Evolutionary conservation across 345 rosid species (phyloP).

Genomic region (Erodium maritimum): DNA sequence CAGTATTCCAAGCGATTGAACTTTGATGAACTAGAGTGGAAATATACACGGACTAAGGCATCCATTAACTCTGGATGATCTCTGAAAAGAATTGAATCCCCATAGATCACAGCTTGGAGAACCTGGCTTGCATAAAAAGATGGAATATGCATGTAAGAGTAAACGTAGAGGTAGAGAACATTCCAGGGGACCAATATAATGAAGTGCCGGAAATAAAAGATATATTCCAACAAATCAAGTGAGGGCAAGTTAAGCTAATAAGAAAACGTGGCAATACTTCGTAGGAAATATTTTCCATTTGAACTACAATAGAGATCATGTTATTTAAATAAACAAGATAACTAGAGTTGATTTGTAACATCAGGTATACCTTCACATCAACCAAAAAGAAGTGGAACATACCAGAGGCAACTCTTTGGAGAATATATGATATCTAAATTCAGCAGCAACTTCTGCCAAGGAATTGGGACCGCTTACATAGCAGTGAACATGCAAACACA

Average conservation of each 20-base stretch:
- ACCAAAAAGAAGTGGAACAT: not conserved
- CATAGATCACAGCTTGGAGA: constrained; percentile 60
- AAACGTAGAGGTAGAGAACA: not conserved
- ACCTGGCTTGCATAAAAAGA: constrained; percentile 26
- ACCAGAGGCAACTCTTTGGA: constrained; percentile 90
- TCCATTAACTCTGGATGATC: constrained; percentile 63
- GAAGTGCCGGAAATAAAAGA: too few species aligned
- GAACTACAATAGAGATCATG: too few species aligned
- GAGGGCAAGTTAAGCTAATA: too few species aligned
- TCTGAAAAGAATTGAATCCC: constrained; percentile 63
- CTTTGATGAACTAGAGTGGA: constrained; percentile 59
- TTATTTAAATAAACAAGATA: too few species aligned
- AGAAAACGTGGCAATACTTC: too few species aligned
- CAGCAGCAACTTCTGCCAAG: constrained; percentile 62
- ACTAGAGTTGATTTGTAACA: too few species aligned
- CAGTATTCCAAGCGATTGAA: constrained; percentile 72
- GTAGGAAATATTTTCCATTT: too few species aligned
- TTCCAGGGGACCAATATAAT: not conserved
- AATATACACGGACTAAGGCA: constrained; percentile 66
- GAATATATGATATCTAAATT: constrained; percentile 82
- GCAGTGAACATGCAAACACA: constrained; percentile 66
- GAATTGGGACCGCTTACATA: constrained; percentile 69
- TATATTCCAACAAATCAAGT: too few species aligned
- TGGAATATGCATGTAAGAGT: not conserved
- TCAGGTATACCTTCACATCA: not conserved